phyloP scores from a whole-genome alignment of 768 basidiomycete species.

The Dioszegia hungarica region DNA sequence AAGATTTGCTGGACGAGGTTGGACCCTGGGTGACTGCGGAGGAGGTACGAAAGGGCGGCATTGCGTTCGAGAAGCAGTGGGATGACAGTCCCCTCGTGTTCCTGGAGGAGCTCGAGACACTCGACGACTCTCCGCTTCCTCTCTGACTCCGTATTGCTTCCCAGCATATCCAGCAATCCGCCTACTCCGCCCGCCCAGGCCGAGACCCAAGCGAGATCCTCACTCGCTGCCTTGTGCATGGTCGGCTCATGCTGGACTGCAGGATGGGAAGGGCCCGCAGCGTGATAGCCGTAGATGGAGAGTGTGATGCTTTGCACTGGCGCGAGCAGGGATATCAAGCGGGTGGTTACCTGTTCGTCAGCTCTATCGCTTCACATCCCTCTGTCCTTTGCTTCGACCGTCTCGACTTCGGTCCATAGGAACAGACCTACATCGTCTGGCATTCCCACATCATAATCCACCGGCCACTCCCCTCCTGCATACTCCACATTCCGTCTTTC shows the following conservation, averaged over 20 bases:
- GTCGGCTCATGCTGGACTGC: neutral
- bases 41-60: neutral
- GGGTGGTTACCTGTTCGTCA: conserved; percentile 27
- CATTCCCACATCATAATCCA: conserved; percentile 29
- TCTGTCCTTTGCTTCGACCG: no score
- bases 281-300: conserved; percentile 26
- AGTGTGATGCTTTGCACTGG: conserved; percentile 23
- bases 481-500: conserved; percentile 8
- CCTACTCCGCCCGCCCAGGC: conserved; percentile 17
- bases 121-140: conserved; percentile 10
- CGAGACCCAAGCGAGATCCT: conserved; percentile 20
- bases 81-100: neutral
- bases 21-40: neutral
- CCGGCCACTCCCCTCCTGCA: conserved; percentile 7
- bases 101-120: conserved; percentile 16
- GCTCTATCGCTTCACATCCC: no score
- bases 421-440: conserved; percentile 36
- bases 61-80: neutral
- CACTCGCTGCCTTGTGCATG: neutral
- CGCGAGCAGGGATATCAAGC: conserved; percentile 22
- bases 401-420: no score
- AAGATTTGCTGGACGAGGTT: conserved; percentile 4
- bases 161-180: conserved; percentile 13
- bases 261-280: neutral
- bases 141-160: neutral